phyloP scores from a whole-genome alignment of 2,329 filamentous ascomycete species.

The Ascochyta fabae region DNA sequence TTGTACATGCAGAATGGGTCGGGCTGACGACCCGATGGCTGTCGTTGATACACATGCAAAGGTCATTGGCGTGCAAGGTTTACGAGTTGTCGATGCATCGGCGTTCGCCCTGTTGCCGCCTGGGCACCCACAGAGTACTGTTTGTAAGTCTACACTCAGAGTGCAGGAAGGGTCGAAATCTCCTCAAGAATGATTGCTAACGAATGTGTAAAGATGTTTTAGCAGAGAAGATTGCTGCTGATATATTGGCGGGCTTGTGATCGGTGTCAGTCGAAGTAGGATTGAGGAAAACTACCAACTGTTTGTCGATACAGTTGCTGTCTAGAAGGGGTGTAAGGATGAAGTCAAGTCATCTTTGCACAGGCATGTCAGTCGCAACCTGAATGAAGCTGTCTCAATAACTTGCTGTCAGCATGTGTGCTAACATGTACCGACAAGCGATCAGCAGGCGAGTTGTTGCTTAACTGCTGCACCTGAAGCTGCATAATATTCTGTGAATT shows the following conservation, averaged over 20 bases:
- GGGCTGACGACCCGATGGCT: slow-evolving; percentile 29
- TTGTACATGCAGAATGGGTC: slow-evolving; percentile 63
- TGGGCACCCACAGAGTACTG: slow-evolving; percentile 1
- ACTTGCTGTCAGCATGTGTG: no score
- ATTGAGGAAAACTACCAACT: not conserved
- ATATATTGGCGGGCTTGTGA: not conserved
- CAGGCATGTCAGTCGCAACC: no score
- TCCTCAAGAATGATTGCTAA: not conserved
- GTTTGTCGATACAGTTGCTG: no score
- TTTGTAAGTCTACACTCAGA: slow-evolving; percentile 3
- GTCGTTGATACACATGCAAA: slow-evolving; percentile 35
- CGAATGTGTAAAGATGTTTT: not conserved
- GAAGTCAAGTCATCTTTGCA: no score
- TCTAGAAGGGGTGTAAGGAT: no score
- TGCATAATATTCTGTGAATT: no score
- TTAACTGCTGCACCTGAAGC: no score
- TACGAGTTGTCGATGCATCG: slow-evolving; percentile 12
- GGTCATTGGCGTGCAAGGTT: slow-evolving; percentile 4
- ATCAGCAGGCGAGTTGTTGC: no score
- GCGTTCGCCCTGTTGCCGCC: slow-evolving; percentile 10
- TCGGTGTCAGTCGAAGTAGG: not conserved
- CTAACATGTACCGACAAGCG: no score
- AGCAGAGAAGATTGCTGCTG: not conserved
- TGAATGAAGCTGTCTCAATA: no score
- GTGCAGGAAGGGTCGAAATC: not conserved